Percentiles rank a stretch among this genome's conserved stretches.
Evolutionary conservation across 768 basidiomycete species (phyloP).

Genomic region (Polyporus arcularius): DNA sequence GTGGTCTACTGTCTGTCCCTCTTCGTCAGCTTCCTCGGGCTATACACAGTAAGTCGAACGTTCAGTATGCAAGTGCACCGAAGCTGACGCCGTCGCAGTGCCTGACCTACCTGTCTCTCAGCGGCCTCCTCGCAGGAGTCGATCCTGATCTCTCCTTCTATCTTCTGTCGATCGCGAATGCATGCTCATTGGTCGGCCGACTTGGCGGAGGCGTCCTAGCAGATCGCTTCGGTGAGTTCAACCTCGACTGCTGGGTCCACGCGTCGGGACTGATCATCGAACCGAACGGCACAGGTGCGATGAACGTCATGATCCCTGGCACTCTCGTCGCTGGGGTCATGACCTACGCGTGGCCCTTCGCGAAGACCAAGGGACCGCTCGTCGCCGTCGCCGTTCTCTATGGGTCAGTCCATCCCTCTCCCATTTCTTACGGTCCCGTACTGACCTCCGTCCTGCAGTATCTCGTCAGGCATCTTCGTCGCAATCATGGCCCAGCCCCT

Average conservation of each 20-base stretch:
- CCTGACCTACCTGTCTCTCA: slow-evolving; percentile 60
- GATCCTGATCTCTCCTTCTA: slow-evolving; percentile 58
- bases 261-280: background rate
- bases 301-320: slow-evolving; percentile 71
- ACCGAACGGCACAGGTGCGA: slow-evolving; percentile 52
- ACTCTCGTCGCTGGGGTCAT: slow-evolving; percentile 54
- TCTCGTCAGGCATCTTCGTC: slow-evolving; percentile 63
- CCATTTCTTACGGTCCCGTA: too few species aligned
- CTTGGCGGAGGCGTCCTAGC: slow-evolving; percentile 52
- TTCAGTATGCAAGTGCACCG: too few species aligned
- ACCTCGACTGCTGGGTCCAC: background rate
- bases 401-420: slow-evolving; percentile 45
- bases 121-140: slow-evolving; percentile 52
- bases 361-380: slow-evolving; percentile 41
- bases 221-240: slow-evolving; percentile 37
- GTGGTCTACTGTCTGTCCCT: slow-evolving; percentile 58
- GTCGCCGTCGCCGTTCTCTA: slow-evolving; percentile 61
- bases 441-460: slow-evolving; percentile 34
- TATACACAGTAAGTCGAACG: slow-evolving; percentile 56
- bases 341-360: slow-evolving; percentile 75
- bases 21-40: slow-evolving; percentile 61
- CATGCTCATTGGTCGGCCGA: slow-evolving; percentile 62
- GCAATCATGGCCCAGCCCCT: slow-evolving; percentile 57
- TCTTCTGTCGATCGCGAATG: slow-evolving; percentile 68
- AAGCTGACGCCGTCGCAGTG: background rate